A percentile compares a stretch with the other conserved stretches of the same genome.
These are phyloP conservation scores for Orbilia javanica DNA, from an alignment of 2,329 filamentous ascomycete genomes.

Conservation along the genomic window DNA sequence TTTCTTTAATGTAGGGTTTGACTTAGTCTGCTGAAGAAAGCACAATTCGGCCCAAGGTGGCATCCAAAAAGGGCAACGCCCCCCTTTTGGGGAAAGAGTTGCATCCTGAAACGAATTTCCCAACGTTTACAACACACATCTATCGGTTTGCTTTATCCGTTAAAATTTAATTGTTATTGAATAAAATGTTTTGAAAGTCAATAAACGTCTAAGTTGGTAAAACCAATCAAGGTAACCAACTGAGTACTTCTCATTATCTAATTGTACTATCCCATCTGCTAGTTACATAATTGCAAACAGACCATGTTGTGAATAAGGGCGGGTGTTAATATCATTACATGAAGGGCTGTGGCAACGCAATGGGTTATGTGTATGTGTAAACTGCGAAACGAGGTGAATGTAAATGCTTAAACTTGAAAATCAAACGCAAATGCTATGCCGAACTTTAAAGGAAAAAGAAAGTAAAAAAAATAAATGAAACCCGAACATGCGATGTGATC, in stretches of 20 bases:
- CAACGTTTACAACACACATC: slow-evolving; percentile 40
- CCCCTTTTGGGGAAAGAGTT: slow-evolving; percentile 27
- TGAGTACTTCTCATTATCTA: slow-evolving; percentile 11
- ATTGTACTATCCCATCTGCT: slow-evolving; percentile 7
- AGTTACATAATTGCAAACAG: slow-evolving; percentile 29
- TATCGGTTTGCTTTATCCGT: slow-evolving; percentile 1
- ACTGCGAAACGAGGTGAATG: not conserved
- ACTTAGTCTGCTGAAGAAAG: no score
- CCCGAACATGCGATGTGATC: slow-evolving; percentile 29
- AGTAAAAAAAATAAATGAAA: not conserved
- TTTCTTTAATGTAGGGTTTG: not conserved
- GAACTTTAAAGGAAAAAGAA: not conserved
- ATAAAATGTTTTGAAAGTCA: slow-evolving; percentile 2
- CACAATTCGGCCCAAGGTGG: not conserved
- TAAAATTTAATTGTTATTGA: not conserved
- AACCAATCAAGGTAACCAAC: slow-evolving; percentile 19
- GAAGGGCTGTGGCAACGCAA: slow-evolving; percentile 30
- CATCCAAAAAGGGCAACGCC: slow-evolving; percentile 25
- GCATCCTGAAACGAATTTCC: slow-evolving; percentile 15
- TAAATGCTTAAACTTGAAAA: not conserved
- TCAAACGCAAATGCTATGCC: slow-evolving; percentile 26
- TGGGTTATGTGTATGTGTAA: slow-evolving; percentile 13
- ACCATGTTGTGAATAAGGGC: not conserved
- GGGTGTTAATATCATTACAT: slow-evolving; percentile 29
- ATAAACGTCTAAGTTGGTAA: slow-evolving; percentile 10